Evolutionary conservation across 352 stramenopile species (phyloP).

Genomic region (Pythium phragmiticola): DNA sequence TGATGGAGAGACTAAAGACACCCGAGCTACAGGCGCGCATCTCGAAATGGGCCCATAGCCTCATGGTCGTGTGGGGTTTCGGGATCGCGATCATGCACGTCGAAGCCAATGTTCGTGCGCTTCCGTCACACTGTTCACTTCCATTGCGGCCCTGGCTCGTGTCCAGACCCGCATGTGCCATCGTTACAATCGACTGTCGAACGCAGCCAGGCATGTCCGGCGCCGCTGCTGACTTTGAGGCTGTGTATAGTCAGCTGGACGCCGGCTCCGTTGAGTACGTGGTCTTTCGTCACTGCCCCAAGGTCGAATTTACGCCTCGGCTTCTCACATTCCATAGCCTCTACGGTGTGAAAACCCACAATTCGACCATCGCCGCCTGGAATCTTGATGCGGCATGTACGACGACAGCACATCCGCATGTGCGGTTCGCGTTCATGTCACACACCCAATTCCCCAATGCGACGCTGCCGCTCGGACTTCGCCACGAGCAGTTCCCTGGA

Average conservation of each 20-base stretch:
- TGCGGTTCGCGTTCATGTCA: not conserved
- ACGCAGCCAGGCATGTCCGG: not conserved
- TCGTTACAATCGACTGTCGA: constrained; percentile 13
- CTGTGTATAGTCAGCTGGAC: not conserved
- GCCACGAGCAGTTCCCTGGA: not conserved
- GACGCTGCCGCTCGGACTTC: not conserved
- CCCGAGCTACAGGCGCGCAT: too few species aligned
- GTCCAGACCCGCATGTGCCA: constrained; percentile 24
- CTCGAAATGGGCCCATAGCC: not conserved
- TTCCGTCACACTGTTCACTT: too few species aligned
- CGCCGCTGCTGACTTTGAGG: not conserved
- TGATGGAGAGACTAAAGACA: too few species aligned
- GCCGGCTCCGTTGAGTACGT: not conserved
- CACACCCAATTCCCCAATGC: constrained; percentile 1
- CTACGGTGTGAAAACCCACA: not conserved
- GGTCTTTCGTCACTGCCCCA: not conserved
- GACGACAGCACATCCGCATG: not conserved
- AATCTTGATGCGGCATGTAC: not conserved
- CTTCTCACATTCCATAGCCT: constrained; percentile 6
- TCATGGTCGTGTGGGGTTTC: not conserved
- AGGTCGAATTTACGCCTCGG: not conserved
- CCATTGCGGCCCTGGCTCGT: constrained; percentile 12
- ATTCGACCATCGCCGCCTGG: constrained; percentile 2
- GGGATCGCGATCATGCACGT: too few species aligned
- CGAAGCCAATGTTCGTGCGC: too few species aligned